A percentile compares a stretch with the other conserved stretches of the same genome.
Evolutionary conservation across 2,329 filamentous ascomycete species (phyloP).

Genomic region (Sarocladium kiliense): DNA sequence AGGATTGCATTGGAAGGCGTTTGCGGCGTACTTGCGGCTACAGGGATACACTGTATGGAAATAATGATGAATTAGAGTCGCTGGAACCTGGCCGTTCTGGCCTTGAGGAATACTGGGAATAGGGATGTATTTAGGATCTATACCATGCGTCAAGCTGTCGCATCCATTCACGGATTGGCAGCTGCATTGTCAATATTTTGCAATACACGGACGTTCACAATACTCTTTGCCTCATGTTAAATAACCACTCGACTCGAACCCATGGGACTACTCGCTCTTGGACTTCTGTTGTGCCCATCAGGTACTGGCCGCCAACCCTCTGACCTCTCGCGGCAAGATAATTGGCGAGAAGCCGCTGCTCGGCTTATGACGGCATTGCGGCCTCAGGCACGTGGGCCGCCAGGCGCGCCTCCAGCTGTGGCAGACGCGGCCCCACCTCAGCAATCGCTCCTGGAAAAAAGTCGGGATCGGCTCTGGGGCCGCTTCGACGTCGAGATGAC

Average conservation of each 20-base stretch:
- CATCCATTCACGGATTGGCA: background rate
- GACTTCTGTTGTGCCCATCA: too few species aligned
- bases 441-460: slow-evolving; percentile 6
- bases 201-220: background rate
- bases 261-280: too few species aligned
- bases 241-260: too few species aligned
- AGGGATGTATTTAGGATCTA: background rate
- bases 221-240: background rate
- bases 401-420: background rate
- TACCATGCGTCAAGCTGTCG: background rate
- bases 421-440: background rate
- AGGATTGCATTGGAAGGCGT: slow-evolving; percentile 10
- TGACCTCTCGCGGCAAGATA: background rate
- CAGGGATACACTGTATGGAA: background rate
- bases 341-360: background rate
- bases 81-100: background rate
- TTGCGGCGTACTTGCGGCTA: slow-evolving; percentile 10
- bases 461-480: slow-evolving; percentile 8
- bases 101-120: background rate
- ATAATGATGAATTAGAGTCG: background rate
- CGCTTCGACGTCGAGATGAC: slow-evolving; percentile 7
- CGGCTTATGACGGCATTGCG: slow-evolving; percentile 21
- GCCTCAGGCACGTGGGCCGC: slow-evolving; percentile 17
- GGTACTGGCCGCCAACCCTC: too few species aligned
- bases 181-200: background rate